Base-by-base conservation (phyloP, 1,284 basidiomycete species). In the Exsudoporus floridanus region DNA sequence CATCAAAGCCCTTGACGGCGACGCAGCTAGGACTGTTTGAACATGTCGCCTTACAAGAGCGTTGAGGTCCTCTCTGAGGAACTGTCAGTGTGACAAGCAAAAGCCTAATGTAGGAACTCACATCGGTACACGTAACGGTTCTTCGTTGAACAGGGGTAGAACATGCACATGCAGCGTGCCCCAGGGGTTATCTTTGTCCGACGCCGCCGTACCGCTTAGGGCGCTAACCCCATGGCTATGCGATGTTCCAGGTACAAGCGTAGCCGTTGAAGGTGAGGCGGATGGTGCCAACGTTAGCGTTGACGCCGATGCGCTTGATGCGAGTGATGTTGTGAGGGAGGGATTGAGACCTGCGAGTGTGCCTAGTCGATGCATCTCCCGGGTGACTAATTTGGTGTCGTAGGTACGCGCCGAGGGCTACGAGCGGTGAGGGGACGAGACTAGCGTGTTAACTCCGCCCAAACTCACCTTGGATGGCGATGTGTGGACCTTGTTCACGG, bases 111-210 rank as follows among this genome's bases (percentile, higher is more conserved):
- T n/a, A 42, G 19, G 46, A 27, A 72, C 82, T 65, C 62, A 87
- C 88, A 98, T 92, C 28, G 92, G 88, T 37, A 88, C 82, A 59
- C 86, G 81, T n/a, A 97, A 78, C 2, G 89, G 87, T 63, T 96
- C 92, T 39, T 92, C 90, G 51, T 97, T 97, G 75, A 95, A 97
- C 7, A 97, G 73, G 0, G 94, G 94, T 12, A 98, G 74, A 7
- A 97, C 84, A 65, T 92, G 84, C 23, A 95, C 84, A 65, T 94
- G 92, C 19, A 97, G 73, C 38, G 83, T 76, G 50, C 84, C 81
- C 93, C 93, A 95, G 10, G 91, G 87, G 60, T 84, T 77, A 45
- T 80, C 83, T 6, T 75, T 70, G 6, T 69, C 66, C 8, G 58
- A 58, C 19, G 37, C 21, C 7, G 50, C 44, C 12, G 54, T 33